Conservation (phyloP, 228 moss, liverwort and hornwort species). For the Sphagnum magellanicum region DNA sequence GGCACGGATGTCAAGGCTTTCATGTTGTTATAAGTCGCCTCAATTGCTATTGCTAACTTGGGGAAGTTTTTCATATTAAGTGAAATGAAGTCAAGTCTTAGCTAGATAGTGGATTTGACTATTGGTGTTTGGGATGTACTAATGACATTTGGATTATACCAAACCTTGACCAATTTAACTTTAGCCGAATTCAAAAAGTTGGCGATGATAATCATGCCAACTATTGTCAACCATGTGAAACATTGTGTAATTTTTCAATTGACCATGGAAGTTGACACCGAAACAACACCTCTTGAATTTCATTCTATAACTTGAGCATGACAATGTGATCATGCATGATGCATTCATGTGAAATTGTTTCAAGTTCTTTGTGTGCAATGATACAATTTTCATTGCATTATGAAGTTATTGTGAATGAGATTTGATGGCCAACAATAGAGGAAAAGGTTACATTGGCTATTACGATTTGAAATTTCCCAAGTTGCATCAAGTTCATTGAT, state of each 20-base stretch:
- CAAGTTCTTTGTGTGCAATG: not conserved
- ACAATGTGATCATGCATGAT: not conserved
- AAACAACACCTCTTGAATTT: not conserved
- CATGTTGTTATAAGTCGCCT: too few relatives aligned
- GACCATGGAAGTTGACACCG: not conserved
- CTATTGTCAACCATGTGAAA: not conserved
- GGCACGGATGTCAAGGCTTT: too few relatives aligned
- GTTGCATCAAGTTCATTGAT: not conserved
- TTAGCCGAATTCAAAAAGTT: not conserved
- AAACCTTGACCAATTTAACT: not conserved
- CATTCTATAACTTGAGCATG: not conserved
- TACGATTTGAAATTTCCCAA: not conserved
- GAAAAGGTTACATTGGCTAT: not conserved
- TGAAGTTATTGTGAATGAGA: not conserved
- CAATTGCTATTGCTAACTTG: too few relatives aligned
- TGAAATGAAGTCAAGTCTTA: too few relatives aligned
- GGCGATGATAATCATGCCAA: not conserved
- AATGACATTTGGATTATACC: not conserved
- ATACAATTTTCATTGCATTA: not conserved
- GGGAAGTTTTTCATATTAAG: too few relatives aligned
- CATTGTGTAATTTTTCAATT: not conserved
- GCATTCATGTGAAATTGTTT: not conserved
- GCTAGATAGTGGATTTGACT: too few relatives aligned
- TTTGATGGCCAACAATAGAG: not conserved
- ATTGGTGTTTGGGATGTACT: not conserved